Base-by-base conservation (phyloP, 1,284 basidiomycete genomes). In the Fomitiporia mediterranea region DNA sequence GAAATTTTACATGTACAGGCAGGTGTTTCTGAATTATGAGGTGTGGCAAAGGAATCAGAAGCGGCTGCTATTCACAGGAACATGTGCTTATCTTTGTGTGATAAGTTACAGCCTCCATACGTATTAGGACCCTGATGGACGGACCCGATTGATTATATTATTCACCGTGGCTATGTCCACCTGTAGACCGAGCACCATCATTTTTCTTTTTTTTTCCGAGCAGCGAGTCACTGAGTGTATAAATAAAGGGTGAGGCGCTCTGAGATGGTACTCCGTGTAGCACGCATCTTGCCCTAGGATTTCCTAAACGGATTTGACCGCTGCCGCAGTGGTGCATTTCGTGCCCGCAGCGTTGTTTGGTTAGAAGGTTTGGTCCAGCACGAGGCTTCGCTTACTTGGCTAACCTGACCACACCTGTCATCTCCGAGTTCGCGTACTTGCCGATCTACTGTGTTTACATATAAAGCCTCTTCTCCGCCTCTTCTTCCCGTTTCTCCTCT, bases 361-460 rank as follows among this genome's bases (percentile, higher is more conserved):
- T 46, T 17, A 46, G 44, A 46, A 46, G 13, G 17, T 50, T 35
- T 21, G 32, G 37, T 35, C 32, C 52, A 40, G 50, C 55, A 56
- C 55, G 55, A 56, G 55, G 55, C 43, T 13, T 53, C 53, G 53
- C 53, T 47, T 48, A 46, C n/a, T 46, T 40, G 25, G 30, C 44
- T 27, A 34, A 34, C 44, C 44, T 46, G 25, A 46, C 44, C 25
- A 28, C 44, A 32, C 25, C 44, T 25, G 25, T 9, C 44, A 28
- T 28, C n/a, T 46, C 44, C 44, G 44, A 46, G 43, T 30, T 51
- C 38, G 32, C 39, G 39, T 32, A 44, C 38, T 37, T 35, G 27
- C 40, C 40, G 30, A 44, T 42, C 39, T 23, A 32, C 15, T 28
- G n/a, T 19, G 17, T 51, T 56, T 56, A 51, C 55, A 51, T 56